Conservation (phyloP, 2,329 filamentous ascomycete genomes). For the Hypomyces rosellus region DNA sequence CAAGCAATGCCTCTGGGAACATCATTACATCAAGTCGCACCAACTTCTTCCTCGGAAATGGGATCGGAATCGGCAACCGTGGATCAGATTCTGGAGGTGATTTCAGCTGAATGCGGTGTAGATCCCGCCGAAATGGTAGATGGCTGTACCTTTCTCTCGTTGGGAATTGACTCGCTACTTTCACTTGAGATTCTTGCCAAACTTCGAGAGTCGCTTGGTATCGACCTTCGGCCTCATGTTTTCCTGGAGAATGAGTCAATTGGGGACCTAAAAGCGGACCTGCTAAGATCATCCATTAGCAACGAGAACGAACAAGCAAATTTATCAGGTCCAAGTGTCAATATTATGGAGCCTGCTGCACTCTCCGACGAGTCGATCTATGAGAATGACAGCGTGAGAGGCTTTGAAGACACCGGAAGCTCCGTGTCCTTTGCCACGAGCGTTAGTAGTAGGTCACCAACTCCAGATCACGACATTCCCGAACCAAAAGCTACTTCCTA, state of each 20-base stretch:
- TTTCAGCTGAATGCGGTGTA: too few relatives aligned
- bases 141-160: not conserved
- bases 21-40: too few relatives aligned
- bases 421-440: not conserved
- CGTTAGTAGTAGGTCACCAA: not conserved
- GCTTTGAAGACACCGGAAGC: not conserved
- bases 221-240: conserved; percentile 43
- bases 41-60: too few relatives aligned
- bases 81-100: too few relatives aligned
- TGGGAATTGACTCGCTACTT: conserved; percentile 56
- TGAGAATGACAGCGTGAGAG: too few relatives aligned
- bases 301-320: not conserved
- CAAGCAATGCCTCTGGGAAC: too few relatives aligned
- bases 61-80: too few relatives aligned
- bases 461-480: not conserved
- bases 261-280: conserved; percentile 40
- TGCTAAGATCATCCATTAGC: not conserved
- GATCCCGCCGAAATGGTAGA: too few relatives aligned
- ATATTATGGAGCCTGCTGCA: too few relatives aligned
- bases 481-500: conserved; percentile 18
- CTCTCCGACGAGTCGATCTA: too few relatives aligned
- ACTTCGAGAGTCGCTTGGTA: conserved; percentile 49
- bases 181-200: conserved; percentile 48
- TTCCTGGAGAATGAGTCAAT: conserved; percentile 49
- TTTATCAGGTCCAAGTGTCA: not conserved